Conservation (phyloP, 2,329 filamentous ascomycete species). For the Cladosporium sphaerospermum region DNA sequence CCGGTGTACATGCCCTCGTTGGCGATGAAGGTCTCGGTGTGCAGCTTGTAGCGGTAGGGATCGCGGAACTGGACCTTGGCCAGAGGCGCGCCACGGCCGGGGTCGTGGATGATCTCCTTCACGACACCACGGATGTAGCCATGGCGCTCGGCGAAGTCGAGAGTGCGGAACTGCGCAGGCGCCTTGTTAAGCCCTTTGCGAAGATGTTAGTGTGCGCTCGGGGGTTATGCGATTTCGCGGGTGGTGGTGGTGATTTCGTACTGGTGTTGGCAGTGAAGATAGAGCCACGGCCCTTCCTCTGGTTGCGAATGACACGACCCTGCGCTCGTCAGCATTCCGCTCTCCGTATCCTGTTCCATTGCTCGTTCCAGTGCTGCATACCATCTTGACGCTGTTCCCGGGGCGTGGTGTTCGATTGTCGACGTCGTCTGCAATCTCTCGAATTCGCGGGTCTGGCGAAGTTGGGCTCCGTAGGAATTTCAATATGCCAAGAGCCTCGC, state of each 20-base stretch:
- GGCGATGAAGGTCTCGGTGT: slow-evolving; percentile 99
- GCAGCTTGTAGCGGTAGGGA: slow-evolving; percentile 96
- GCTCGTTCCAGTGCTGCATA: slow-evolving; percentile 10
- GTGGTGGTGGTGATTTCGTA: slow-evolving; percentile 12
- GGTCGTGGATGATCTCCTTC: slow-evolving; percentile 99
- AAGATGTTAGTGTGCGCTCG: slow-evolving; percentile 16
- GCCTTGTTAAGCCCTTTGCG: slow-evolving; percentile 89
- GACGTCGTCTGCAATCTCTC: background rate
- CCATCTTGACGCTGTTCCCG: slow-evolving; percentile 17
- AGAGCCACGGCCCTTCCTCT: slow-evolving; percentile 68
- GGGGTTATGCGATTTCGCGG: slow-evolving; percentile 24
- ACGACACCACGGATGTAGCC: slow-evolving; percentile 96
- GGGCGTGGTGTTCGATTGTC: slow-evolving; percentile 13
- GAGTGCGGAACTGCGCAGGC: slow-evolving; percentile 88
- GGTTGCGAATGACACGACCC: slow-evolving; percentile 71
- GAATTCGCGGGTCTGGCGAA: background rate
- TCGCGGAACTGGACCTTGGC: slow-evolving; percentile 96
- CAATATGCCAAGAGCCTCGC: too few species aligned
- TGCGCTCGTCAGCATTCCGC: slow-evolving; percentile 15
- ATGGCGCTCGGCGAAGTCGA: slow-evolving; percentile 76
- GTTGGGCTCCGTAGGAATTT: too few species aligned
- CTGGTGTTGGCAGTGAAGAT: slow-evolving; percentile 56
- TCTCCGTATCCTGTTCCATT: background rate
- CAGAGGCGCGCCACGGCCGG: slow-evolving; percentile 95
- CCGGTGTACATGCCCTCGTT: slow-evolving; percentile 99